phyloP scores from a whole-genome alignment of 2,329 filamentous ascomycete genomes.

The Chlorencoelia australis region DNA sequence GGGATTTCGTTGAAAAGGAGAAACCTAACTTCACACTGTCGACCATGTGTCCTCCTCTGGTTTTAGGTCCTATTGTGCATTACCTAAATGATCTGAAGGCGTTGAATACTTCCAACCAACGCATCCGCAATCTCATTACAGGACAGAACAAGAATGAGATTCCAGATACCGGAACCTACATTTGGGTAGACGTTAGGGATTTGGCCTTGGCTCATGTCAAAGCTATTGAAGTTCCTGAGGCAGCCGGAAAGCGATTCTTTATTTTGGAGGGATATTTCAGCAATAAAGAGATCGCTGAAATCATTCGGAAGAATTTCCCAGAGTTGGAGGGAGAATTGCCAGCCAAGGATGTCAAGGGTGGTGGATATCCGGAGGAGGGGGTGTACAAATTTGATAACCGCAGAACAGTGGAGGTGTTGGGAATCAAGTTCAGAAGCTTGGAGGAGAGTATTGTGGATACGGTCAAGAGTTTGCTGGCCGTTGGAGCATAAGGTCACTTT shows the following conservation, averaged over 20 bases:
- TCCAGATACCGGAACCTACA: slow-evolving; percentile 44
- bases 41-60: slow-evolving; percentile 52
- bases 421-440: slow-evolving; percentile 47
- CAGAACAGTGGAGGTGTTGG: slow-evolving; percentile 44
- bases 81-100: slow-evolving; percentile 51
- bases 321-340: slow-evolving; percentile 41
- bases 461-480: slow-evolving; percentile 33
- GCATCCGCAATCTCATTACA: slow-evolving; percentile 51
- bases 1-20: slow-evolving; percentile 49
- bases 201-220: slow-evolving; percentile 54
- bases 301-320: slow-evolving; percentile 45
- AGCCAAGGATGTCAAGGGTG: slow-evolving; percentile 29
- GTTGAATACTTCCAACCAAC: slow-evolving; percentile 65
- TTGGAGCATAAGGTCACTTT: slow-evolving; percentile 1
- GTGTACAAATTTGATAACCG: slow-evolving; percentile 47
- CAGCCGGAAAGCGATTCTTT: slow-evolving; percentile 53
- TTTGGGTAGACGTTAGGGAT: slow-evolving; percentile 52
- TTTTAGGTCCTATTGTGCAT: slow-evolving; percentile 52
- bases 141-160: slow-evolving; percentile 50
- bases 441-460: slow-evolving; percentile 51
- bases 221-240: slow-evolving; percentile 45
- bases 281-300: slow-evolving; percentile 47
- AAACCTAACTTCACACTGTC: slow-evolving; percentile 47
- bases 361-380: slow-evolving; percentile 29
- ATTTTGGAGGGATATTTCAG: slow-evolving; percentile 49